Base-by-base conservation (phyloP, 2,329 filamentous ascomycete genomes). In the Fusarium anguioides region DNA sequence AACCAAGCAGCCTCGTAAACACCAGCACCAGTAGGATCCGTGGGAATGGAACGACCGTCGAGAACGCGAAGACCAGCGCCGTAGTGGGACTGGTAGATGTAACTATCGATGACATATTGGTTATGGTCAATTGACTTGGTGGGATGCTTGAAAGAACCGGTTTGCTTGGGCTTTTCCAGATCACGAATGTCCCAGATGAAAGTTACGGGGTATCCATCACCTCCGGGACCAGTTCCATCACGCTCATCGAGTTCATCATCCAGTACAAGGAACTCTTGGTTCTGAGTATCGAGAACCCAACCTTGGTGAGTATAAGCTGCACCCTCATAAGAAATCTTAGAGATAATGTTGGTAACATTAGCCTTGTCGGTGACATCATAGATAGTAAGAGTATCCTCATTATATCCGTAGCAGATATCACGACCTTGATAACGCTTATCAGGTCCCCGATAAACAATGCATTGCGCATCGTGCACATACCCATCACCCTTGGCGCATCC, bases 381-480 rank as follows among this genome's bases (percentile, higher is more conserved):
- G 39, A 85, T 83, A n/a, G 83, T 85, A 31, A 85, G 74, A 0
- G 80, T 81, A 66, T 84, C 82, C 62, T 84, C 82, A 68, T 86
- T 86, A 77, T 84, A 87, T 59, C 80, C 83, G 69, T 85, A 86
- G 80, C 85, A 87, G 69, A 87, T 85, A 52, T 87, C 83, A 3
- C 76, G 78, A 23, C 81, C 83, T 5, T 75, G 72, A 72, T 82
- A 87, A 23, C 78, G 69, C 23, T 74, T 75, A 60, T 86, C 81
- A 1, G 85, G 84, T 1, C 85, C 85, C 9, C 78, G 80, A 66
- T 87, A 87, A 27, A 83, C 81, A 24, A 88, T 74, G 61, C 86
- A 88, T 70, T 88, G 85, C 1, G 86, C 86, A 60, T 89, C 86
- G 68, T 88, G 86, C 3, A 88, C 86, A 50, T 88, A 88, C 2